A percentile compares a stretch with the other conserved stretches of the same genome.
Conservation (phyloP, 306 rosid species). For the Begonia peltatifolia region DNA sequence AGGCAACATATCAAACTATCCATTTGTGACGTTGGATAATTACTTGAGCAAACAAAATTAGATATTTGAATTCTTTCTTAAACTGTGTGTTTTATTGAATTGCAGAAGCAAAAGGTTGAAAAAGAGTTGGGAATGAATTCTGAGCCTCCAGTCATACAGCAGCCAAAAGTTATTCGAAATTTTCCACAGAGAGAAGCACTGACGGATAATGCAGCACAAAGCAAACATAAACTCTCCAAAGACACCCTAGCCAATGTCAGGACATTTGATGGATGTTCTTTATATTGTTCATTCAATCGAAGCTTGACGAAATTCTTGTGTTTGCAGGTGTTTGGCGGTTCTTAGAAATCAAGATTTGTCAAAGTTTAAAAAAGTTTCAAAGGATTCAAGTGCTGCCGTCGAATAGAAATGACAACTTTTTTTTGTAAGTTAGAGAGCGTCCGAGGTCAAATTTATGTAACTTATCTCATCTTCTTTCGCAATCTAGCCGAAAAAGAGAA, state of each 20-base stretch:
- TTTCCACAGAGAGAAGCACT: constrained; percentile 53
- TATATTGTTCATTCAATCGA: constrained; percentile 5
- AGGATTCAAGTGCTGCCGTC: too few species aligned
- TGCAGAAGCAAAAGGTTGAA: constrained; percentile 64
- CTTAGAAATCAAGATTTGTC: constrained; percentile 6
- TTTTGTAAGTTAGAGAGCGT: too few species aligned
- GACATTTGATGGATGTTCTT: not conserved
- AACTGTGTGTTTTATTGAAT: constrained; percentile 12
- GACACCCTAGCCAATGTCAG: constrained; percentile 51
- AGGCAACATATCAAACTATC: not conserved
- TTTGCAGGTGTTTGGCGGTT: constrained; percentile 65
- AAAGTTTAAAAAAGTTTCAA: too few species aligned
- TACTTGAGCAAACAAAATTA: not conserved
- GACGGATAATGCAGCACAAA: constrained; percentile 18
- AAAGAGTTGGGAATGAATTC: constrained; percentile 18
- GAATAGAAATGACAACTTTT: too few species aligned
- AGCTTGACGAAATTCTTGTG: not conserved
- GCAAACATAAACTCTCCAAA: constrained; percentile 23
- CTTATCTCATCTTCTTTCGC: too few species aligned
- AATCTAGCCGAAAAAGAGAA: too few species aligned
- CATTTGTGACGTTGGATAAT: not conserved
- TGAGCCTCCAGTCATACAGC: constrained; percentile 15
- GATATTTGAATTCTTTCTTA: not conserved
- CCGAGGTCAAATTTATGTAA: too few species aligned
- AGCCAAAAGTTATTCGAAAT: constrained; percentile 38